Conservation (phyloP, 1,284 basidiomycete genomes). For the Puccinia polysora region DNA sequence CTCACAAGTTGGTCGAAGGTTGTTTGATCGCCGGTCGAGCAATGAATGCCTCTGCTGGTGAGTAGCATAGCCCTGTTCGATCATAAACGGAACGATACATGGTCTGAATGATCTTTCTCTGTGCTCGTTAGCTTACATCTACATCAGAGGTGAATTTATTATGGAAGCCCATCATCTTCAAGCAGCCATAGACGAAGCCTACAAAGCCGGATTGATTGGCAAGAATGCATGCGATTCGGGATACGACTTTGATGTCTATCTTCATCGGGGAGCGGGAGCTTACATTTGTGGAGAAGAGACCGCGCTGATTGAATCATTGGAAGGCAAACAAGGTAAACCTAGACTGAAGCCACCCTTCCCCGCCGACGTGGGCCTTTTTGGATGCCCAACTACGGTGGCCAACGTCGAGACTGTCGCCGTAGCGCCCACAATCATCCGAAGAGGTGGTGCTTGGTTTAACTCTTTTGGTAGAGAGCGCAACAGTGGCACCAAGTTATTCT, state of each 20-base stretch:
- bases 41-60: conserved; percentile 87
- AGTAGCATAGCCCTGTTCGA: conserved; percentile 42
- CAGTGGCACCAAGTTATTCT: conserved; percentile 91
- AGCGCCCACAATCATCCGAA: conserved; percentile 89
- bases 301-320: conserved; percentile 89
- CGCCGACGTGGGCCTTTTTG: conserved; percentile 93
- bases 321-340: conserved; percentile 96
- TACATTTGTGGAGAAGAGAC: conserved; percentile 99
- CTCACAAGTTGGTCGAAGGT: conserved; percentile 96
- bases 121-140: conserved; percentile 73
- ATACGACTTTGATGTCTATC: conserved; percentile 91
- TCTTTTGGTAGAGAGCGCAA: conserved; percentile 87
- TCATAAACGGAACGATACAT: too few relatives aligned
- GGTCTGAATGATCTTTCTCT: background rate
- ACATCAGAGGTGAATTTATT: conserved; percentile 96
- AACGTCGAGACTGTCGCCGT: conserved; percentile 98
- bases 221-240: conserved; percentile 88
- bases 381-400: conserved; percentile 93
- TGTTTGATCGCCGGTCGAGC: conserved; percentile 94
- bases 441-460: conserved; percentile 89
- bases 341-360: conserved; percentile 99
- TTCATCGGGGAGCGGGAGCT: conserved; percentile 94
- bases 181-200: conserved; percentile 91
- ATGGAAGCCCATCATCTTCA: conserved; percentile 90
- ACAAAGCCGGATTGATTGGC: conserved; percentile 84